phyloP scores from a whole-genome alignment of 139 green algal species.

The Ettlia oleoabundans region DNA sequence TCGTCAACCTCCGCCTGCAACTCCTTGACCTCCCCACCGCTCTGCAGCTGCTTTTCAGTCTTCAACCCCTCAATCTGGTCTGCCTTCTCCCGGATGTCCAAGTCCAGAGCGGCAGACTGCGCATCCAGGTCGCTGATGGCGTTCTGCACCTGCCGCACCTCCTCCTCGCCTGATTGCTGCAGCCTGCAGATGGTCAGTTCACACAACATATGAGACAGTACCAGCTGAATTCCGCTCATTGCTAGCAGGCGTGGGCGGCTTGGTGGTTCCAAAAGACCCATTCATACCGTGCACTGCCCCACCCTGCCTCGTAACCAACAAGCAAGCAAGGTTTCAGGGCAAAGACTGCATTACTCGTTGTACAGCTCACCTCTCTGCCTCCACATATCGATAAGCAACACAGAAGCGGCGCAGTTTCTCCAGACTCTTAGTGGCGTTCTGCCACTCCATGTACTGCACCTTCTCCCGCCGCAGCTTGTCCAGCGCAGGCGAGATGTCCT shows the following conservation, averaged over 20 bases:
- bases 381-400: constrained; percentile 83
- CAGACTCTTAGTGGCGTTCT: constrained; percentile 52
- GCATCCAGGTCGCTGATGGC: constrained; percentile 40
- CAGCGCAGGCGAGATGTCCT: constrained; percentile 93
- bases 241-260: no score
- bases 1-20: constrained; percentile 60
- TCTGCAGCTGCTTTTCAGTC: constrained; percentile 68
- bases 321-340: not conserved
- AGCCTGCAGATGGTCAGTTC: constrained; percentile 16
- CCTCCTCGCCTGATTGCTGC: constrained; percentile 37
- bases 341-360: not conserved
- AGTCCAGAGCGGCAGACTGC: constrained; percentile 9
- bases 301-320: not conserved
- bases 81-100: constrained; percentile 42
- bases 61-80: constrained; percentile 46
- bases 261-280: no score
- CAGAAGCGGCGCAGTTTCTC: constrained; percentile 84
- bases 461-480: constrained; percentile 84
- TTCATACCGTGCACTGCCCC: no score
- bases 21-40: constrained; percentile 60
- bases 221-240: no score
- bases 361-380: constrained; percentile 50
- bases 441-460: constrained; percentile 86
- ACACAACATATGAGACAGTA: no score
- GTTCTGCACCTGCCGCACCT: constrained; percentile 15